These are phyloP conservation scores for Candida manassasensis DNA, from an alignment of 805 yeast genomes.

Conservation along the genomic window DNA sequence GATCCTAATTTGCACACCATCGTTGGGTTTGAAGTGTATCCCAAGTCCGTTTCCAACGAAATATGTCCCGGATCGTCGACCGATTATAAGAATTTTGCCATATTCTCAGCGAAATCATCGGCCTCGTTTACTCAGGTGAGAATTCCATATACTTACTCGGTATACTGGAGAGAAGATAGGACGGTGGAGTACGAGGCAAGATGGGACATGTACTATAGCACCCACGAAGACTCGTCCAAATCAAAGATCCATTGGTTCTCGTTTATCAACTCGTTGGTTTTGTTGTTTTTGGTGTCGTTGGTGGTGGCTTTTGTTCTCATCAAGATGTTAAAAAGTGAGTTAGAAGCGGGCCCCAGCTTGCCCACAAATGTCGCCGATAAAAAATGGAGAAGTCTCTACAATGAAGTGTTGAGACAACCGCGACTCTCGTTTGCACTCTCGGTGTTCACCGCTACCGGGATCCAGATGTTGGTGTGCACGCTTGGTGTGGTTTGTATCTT, in stretches of 20 bases:
- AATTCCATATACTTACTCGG: conserved; percentile 79
- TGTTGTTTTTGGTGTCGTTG: conserved; percentile 56
- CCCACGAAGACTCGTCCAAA: conserved; percentile 41
- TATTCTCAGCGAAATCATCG: conserved; percentile 35
- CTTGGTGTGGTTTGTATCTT: conserved; percentile 56
- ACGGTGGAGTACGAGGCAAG: conserved; percentile 61
- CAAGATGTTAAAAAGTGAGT: conserved; percentile 39
- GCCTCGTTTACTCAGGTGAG: conserved; percentile 29
- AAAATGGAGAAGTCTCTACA: conserved; percentile 48
- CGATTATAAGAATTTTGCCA: conserved; percentile 51
- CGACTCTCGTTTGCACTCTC: conserved; percentile 44
- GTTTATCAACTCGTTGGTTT: conserved; percentile 62
- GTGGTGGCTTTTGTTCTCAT: conserved; percentile 62
- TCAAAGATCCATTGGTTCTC: conserved; percentile 73
- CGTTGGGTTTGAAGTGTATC: conserved; percentile 89
- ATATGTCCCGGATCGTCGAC: conserved; percentile 74
- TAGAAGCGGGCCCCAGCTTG: conserved; percentile 10
- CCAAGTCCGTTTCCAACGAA: conserved; percentile 65
- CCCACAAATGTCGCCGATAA: not conserved
- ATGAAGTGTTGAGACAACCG: conserved; percentile 56
- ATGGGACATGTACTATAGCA: conserved; percentile 67
- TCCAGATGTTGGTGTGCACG: conserved; percentile 64
- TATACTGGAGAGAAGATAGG: conserved; percentile 81
- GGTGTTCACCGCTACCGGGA: conserved; percentile 65
- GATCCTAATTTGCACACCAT: conserved; percentile 47